phyloP scores from a whole-genome alignment of 495 filamentous ascomycete genomes.

The Aspergillus sclerotiicarbonarius region DNA sequence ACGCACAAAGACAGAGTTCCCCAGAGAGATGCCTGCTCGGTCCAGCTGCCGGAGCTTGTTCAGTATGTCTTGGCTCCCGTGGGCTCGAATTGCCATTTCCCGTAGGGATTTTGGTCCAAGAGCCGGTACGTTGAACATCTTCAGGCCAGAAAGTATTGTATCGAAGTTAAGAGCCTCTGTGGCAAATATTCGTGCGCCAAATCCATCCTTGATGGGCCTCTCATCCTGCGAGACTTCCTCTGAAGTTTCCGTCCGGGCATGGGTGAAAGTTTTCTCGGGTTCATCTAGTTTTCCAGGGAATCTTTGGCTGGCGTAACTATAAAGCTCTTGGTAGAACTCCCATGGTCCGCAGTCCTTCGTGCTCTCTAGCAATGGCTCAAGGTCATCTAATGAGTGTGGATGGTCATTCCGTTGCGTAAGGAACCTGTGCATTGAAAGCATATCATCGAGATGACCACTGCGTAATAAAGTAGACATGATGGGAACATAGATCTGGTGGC shows the following conservation, averaged over 20 bases:
- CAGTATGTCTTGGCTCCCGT: conserved; percentile 50
- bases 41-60: conserved; percentile 56
- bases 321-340: conserved; percentile 23
- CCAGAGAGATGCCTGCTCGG: conserved; percentile 56
- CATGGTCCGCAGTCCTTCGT: conserved; percentile 31
- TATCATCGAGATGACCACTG: conserved; percentile 46
- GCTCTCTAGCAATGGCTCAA: conserved; percentile 44
- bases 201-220: conserved; percentile 49
- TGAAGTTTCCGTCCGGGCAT: neutral
- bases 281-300: conserved; percentile 13
- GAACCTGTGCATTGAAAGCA: conserved; percentile 59
- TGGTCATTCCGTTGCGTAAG: conserved; percentile 49
- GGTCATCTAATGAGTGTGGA: conserved; percentile 36
- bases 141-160: conserved; percentile 59
- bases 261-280: neutral
- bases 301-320: conserved; percentile 23
- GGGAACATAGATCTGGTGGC: conserved; percentile 57
- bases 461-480: conserved; percentile 57
- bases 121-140: conserved; percentile 59
- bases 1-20: conserved; percentile 55
- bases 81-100: conserved; percentile 63
- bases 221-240: conserved; percentile 18
- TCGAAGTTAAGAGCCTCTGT: conserved; percentile 65
- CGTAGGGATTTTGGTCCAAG: conserved; percentile 73
- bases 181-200: conserved; percentile 71